Conservation (phyloP, 495 filamentous ascomycete genomes). For the Bryoglossum gracile region DNA sequence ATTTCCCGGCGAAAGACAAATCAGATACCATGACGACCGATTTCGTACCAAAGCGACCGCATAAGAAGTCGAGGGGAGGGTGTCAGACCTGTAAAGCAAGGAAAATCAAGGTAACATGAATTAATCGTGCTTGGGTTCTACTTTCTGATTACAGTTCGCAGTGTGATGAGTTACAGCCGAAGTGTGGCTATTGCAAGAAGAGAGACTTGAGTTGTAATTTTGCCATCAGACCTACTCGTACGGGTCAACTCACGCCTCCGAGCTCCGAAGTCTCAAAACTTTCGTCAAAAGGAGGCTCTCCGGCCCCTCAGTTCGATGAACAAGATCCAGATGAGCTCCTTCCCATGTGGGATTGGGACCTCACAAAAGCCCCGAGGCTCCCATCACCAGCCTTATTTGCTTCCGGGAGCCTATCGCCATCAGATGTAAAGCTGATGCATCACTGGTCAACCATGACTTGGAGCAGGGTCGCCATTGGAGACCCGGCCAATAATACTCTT, state of each 20-base stretch:
- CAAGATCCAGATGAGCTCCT: neutral
- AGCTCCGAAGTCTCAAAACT: neutral
- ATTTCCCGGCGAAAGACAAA: too few species aligned
- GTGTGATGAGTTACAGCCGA: constrained; percentile 43
- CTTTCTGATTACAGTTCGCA: too few species aligned
- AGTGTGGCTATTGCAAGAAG: constrained; percentile 38
- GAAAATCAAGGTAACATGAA: constrained; percentile 33
- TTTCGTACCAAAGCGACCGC: constrained; percentile 37
- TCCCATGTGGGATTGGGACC: neutral
- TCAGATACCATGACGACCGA: constrained; percentile 6
- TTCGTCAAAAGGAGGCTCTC: too few species aligned
- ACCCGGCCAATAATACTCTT: constrained; percentile 27
- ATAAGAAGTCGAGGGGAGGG: constrained; percentile 45
- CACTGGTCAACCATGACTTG: constrained; percentile 17
- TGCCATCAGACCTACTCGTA: neutral
- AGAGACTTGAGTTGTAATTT: constrained; percentile 40
- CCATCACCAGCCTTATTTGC: constrained; percentile 14
- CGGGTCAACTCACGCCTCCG: too few species aligned
- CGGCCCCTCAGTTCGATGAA: too few species aligned
- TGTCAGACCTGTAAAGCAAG: constrained; percentile 39
- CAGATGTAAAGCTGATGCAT: constrained; percentile 17
- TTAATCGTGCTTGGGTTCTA: neutral
- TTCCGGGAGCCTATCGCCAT: constrained; percentile 6
- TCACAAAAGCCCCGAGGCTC: neutral
- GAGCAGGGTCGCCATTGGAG: constrained; percentile 4